A percentile compares a stretch with the other conserved stretches of the same genome.
phyloP scores from a whole-genome alignment of 2,329 filamentous ascomycete species.

The Knoxdaviesia capensis region DNA sequence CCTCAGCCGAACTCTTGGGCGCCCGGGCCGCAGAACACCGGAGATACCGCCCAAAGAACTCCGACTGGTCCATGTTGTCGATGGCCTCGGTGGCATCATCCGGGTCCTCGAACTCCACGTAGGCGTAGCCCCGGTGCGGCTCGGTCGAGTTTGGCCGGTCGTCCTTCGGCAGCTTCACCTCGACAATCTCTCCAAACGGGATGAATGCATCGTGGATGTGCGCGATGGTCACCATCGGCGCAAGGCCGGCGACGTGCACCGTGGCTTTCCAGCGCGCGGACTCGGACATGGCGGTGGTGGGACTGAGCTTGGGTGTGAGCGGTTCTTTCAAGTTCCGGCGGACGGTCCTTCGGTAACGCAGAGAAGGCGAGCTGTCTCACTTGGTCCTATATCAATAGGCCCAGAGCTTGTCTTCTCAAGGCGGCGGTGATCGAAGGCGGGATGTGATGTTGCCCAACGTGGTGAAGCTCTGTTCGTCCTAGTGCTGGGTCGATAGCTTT shows the following conservation, averaged over 20 bases:
- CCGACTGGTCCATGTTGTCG: slow-evolving; percentile 97
- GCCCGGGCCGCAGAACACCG: slow-evolving; percentile 85
- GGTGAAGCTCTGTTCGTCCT: no score
- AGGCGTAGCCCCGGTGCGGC: slow-evolving; percentile 79
- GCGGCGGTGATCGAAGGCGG: no score
- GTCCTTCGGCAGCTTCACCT: slow-evolving; percentile 76
- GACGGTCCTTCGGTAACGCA: no score
- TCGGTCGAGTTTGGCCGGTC: slow-evolving; percentile 63
- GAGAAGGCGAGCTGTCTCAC: no score
- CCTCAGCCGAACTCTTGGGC: slow-evolving; percentile 73
- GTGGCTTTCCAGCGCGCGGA: slow-evolving; percentile 72
- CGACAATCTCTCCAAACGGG: slow-evolving; percentile 87
- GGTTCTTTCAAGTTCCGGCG: no score
- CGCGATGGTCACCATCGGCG: slow-evolving; percentile 52
- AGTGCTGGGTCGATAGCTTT: no score
- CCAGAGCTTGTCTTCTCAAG: no score
- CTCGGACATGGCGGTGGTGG: slow-evolving; percentile 46
- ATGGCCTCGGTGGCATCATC: slow-evolving; percentile 86
- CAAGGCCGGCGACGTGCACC: slow-evolving; percentile 77
- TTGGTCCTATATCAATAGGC: no score
- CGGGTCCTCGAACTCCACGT: slow-evolving; percentile 79
- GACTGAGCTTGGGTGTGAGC: neutral
- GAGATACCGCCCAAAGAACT: slow-evolving; percentile 80
- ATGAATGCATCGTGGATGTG: slow-evolving; percentile 82
- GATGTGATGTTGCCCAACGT: no score